These are phyloP conservation scores for Fragilaria crotonensis DNA, from an alignment of 108 stramenopile genomes.

Conservation along the genomic window DNA sequence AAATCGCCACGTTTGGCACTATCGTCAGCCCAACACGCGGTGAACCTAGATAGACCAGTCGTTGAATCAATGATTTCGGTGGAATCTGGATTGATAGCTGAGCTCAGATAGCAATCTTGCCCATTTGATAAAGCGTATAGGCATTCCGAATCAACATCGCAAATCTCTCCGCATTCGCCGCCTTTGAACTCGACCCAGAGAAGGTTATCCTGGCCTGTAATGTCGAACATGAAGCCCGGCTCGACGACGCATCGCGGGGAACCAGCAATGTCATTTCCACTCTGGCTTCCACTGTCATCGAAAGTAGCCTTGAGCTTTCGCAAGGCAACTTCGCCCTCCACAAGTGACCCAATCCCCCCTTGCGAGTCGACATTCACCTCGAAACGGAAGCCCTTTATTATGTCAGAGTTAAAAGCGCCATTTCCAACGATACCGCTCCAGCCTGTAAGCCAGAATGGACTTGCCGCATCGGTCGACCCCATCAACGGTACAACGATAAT, in stretches of 20 bases:
- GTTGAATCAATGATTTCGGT: too few relatives aligned
- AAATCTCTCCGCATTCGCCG: constrained; percentile 8
- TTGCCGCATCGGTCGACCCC: constrained; percentile 4
- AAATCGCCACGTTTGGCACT: too few relatives aligned
- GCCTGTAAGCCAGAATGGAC: constrained; percentile 15
- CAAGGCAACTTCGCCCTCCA: constrained; percentile 3
- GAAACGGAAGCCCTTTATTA: constrained; percentile 15
- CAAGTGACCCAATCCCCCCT: not conserved
- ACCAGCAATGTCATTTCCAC: not conserved
- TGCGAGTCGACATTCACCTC: constrained; percentile 12
- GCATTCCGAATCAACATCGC: constrained; percentile 6
- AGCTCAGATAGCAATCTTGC: constrained; percentile 13
- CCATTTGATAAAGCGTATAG: constrained; percentile 2
- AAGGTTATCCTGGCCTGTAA: not conserved
- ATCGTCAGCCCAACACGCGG: too few relatives aligned
- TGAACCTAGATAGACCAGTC: too few relatives aligned
- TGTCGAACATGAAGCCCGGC: not conserved
- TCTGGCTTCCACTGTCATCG: too few relatives aligned
- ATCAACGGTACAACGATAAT: constrained; percentile 4
- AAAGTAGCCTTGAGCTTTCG: not conserved
- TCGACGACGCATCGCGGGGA: not conserved
- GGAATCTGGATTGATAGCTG: constrained; percentile 3
- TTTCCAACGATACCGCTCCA: constrained; percentile 27
- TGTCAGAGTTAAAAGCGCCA: constrained; percentile 1
- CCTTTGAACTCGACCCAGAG: not conserved